Base-by-base conservation (phyloP, 768 basidiomycete species). In the Tricholoma sp. region DNA sequence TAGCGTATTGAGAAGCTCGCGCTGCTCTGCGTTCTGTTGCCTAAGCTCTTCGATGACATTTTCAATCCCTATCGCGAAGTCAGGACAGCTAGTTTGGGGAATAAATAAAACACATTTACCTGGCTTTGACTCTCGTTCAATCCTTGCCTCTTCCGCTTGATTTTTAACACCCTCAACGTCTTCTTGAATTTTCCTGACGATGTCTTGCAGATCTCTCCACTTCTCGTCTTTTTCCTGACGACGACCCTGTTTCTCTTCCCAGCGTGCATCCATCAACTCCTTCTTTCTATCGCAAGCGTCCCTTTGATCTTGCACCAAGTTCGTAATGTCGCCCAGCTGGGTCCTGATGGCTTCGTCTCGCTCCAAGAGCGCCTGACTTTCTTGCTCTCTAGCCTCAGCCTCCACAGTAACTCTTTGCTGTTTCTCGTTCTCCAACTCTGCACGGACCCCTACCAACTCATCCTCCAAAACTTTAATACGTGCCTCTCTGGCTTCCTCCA, bases 291-390 rank as follows among this genome's bases (percentile, higher is more conserved):
- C 79, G 34, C 79, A 78, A 50, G 79, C 76, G 32, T 84, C 80
- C 1, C 81, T 75, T 56, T 89, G 86, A 57, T 86, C 83, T 56
- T 88, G 83, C 12, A 92, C 75, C 54, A 90, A 67, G 59, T 86
- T 85, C 1, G 90, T 86, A 60, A 94, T 81, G 58, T 92, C 89
- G 4, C 67, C 72, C 12, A 94, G 69, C 61, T 91, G 89, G 37
- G 68, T 74, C 32, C 82, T 76, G 43, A 89, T 67, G 7, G 72
- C 77, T 12, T 86, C 83, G 59, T 86, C 82, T 5, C 84, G 80
- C 56, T 89, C 87, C 37, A 73, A 65, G 32, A 76, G 73, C 50
- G 86, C 87, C 37, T 73, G 72, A 19, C 81, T 72, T 59, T 87
- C 84, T 29, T 76, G 76, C 65, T 89, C 86, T 31, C 82, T 75